A percentile compares a stretch with the other conserved stretches of the same genome.
Conservation (phyloP, 139 green algal species). For the Yamagishiella unicocca region DNA sequence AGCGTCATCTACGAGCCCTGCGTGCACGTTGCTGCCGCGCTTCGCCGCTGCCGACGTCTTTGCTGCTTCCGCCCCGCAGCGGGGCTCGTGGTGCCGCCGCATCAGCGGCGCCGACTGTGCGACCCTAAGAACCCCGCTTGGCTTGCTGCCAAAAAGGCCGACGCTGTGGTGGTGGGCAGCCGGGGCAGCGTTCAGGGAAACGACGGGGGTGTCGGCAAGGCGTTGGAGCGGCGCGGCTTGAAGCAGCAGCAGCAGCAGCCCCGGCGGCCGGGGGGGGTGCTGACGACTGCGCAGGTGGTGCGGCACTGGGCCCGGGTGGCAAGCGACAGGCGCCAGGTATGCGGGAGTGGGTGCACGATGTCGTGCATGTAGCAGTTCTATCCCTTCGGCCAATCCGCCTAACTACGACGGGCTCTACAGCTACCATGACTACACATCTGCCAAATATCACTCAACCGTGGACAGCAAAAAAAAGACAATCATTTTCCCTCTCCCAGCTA, state of each 20-base stretch:
- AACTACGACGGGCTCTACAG: no score
- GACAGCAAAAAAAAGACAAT: no score
- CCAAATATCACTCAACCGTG: no score
- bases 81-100: background rate
- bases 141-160: no score
- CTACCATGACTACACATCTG: no score
- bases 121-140: background rate
- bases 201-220: background rate
- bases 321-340: no score
- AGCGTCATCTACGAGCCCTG: background rate
- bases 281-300: background rate
- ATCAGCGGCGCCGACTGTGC: background rate
- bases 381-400: no score
- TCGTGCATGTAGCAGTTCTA: no score
- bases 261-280: background rate
- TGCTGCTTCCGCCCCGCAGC: background rate
- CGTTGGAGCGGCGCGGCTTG: background rate
- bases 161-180: background rate
- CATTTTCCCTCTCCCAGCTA: no score
- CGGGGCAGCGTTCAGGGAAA: no score
- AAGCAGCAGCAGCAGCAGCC: background rate
- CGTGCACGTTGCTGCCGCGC: background rate
- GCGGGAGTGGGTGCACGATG: no score
- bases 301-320: background rate
- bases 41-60: background rate